phyloP scores from a whole-genome alignment of 2,329 filamentous ascomycete genomes.

The Diaporthe citriasiana region DNA sequence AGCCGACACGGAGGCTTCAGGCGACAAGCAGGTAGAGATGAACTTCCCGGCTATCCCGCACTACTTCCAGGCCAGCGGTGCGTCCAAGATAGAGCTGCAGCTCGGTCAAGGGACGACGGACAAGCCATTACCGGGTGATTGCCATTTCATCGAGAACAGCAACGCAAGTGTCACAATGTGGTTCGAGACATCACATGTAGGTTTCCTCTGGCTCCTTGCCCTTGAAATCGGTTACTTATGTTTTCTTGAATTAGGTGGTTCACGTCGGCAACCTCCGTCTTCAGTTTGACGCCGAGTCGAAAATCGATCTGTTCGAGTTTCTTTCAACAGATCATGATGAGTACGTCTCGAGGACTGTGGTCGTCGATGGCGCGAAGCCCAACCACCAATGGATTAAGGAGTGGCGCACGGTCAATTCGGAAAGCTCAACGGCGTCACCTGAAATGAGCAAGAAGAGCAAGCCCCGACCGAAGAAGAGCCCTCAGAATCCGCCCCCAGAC shows the following conservation, averaged over 20 bases:
- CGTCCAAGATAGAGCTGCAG: slow-evolving; percentile 87
- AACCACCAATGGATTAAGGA: slow-evolving; percentile 76
- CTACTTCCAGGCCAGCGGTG: slow-evolving; percentile 90
- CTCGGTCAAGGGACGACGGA: slow-evolving; percentile 77
- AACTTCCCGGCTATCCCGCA: slow-evolving; percentile 84
- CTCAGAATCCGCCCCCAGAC: slow-evolving; percentile 70
- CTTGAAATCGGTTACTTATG: background rate
- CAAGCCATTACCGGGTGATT: slow-evolving; percentile 70
- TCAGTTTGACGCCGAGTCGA: slow-evolving; percentile 83
- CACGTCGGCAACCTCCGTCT: slow-evolving; percentile 78
- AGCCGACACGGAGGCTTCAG: slow-evolving; percentile 34
- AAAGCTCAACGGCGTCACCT: slow-evolving; percentile 71
- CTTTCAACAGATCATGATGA: slow-evolving; percentile 83
- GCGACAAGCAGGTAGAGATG: slow-evolving; percentile 88
- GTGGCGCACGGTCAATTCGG: slow-evolving; percentile 71
- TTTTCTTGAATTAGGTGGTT: slow-evolving; percentile 33
- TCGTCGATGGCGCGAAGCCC: slow-evolving; percentile 73
- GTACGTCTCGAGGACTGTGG: slow-evolving; percentile 79
- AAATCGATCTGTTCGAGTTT: slow-evolving; percentile 89
- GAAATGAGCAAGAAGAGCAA: slow-evolving; percentile 79
- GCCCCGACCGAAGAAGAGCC: slow-evolving; percentile 70
- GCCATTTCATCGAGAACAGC: slow-evolving; percentile 80
- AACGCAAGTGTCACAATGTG: slow-evolving; percentile 89
- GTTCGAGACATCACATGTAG: slow-evolving; percentile 87
- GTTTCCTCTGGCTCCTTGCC: slow-evolving; percentile 49